Base-by-base conservation (phyloP, 2,329 filamentous ascomycete genomes). In the Aspergillus hortae region DNA sequence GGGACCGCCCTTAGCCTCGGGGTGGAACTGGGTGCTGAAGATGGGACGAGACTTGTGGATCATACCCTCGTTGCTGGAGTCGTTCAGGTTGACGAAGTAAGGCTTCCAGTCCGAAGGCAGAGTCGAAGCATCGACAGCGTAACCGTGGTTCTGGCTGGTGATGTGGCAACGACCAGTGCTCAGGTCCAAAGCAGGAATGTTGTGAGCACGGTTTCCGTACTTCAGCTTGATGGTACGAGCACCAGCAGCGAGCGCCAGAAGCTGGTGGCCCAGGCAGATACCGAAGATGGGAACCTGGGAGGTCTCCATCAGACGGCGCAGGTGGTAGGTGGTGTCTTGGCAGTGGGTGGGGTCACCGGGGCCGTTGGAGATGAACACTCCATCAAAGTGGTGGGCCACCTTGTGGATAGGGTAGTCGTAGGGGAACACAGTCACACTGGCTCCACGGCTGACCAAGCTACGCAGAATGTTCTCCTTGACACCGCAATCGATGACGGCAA, bases 381-480 rank as follows among this genome's bases (percentile, higher is more conserved):
- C 94, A 65, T 99, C 94, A 65, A 96, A 97, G 81, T 97, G 91
- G 75, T 95, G 89, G 52, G 94, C 89, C 35, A 96, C 89, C 82
- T 97, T 96, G 83, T 97, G 92, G 71, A 99, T 94, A 48, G 92
- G 92, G 78, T 94, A 97, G 79, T 97, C 86, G 76, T 88, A 96
- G 54, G 94, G 94, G 80, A 99, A 95, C 65, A 90, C 89, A 38
- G 94, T 97, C 58, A 95, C 89, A 58, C 89, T 92, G 49, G 92
- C 90, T 55, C 94, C 94, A 58, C 94, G 91, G 74, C 83, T 87
- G 67, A 97, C 92, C 55, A 99, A 81, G 72, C 89, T 95, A 67
- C 94, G 90, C 54, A 99, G 86, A 66, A 99, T 99, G 80, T 99
- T 99, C 83, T 99, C 94, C 84, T 99, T 99, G 62, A 97, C 94